Conservation (phyloP, 352 stramenopile genomes). For the Pythium sukuiense region DNA sequence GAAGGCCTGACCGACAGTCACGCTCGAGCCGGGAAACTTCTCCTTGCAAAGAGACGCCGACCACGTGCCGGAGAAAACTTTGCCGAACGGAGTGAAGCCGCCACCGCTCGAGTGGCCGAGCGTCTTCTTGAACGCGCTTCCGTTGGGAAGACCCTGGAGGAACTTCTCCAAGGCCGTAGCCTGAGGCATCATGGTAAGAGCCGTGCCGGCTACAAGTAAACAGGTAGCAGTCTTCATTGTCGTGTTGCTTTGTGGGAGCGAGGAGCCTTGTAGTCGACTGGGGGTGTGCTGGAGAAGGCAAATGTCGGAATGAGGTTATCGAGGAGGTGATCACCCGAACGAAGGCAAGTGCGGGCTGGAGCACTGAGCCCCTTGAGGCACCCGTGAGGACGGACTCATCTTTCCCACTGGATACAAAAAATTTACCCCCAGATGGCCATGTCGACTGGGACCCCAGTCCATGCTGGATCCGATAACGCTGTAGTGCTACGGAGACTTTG, state of each 20-base stretch:
- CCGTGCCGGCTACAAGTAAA: neutral
- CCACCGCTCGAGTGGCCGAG: slow-evolving; percentile 16
- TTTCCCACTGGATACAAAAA: neutral
- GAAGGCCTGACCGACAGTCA: slow-evolving; percentile 25
- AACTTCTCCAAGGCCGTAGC: slow-evolving; percentile 17
- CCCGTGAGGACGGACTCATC: neutral
- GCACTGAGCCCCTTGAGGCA: neutral
- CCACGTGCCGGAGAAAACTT: slow-evolving; percentile 21
- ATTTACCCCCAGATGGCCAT: neutral
- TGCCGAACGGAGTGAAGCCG: slow-evolving; percentile 17
- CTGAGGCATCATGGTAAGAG: slow-evolving; percentile 6
- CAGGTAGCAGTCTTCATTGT: neutral
- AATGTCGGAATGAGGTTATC: neutral
- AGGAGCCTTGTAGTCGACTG: too few species aligned
- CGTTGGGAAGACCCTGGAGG: slow-evolving; percentile 23
- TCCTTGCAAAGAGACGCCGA: slow-evolving; percentile 18
- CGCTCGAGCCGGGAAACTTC: slow-evolving; percentile 20
- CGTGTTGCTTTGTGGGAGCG: neutral
- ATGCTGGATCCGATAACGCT: neutral
- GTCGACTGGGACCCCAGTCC: neutral
- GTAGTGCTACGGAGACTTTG: too few species aligned
- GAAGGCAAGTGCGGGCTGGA: neutral
- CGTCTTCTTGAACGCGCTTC: slow-evolving; percentile 16
- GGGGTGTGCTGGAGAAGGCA: neutral
- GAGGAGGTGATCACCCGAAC: neutral